Base-by-base conservation (phyloP, 2,329 filamentous ascomycete species). In the Graphilbum fragrans region DNA sequence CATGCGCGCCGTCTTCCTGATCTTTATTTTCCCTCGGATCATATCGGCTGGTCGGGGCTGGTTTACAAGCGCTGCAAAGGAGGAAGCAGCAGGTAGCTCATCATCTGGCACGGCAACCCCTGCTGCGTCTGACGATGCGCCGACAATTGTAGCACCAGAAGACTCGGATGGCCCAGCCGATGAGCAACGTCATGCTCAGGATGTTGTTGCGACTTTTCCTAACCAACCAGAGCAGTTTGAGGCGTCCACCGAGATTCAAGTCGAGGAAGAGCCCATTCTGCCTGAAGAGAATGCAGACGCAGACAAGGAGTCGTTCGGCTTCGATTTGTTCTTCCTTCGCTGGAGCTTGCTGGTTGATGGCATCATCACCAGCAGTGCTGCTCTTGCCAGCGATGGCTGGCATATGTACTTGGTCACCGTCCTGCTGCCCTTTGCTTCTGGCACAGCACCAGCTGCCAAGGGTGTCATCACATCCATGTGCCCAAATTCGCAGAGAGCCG, bases 401-500 rank as follows among this genome's bases (percentile, higher is more conserved):
- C 80, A 86, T 49, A 74, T 85, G 37, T 85, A 82, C 50, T 57
- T 82, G 0, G 72, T 80, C 2, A 77, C 77, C 0, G 69, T 74
- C 21, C 53, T 84, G 1, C 64, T 86, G 0, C 81, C 81, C 0
- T 73, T 85, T 23, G 79, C 77, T 0, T 80, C 80, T 0, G 81
- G 81, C 0, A 80, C 80, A 0, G 80, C 78, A 0, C 71, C 79
- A 0, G 77, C 80, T 0, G 77, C 79, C 1, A 86, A 85, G 49
- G 81, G 80, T 1, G 77, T 80, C n/a, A 82, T 85, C 45, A 70
- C 82, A 0, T 73, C 81, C 43, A 80, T 85, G 77, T 78, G 78
- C 35, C 63, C 77, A 0, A 64, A 73, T 2, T 65, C 65, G 0
- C 71, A 80, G 42, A 67, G 80, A 0, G 68, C 73, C 0, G 80